phyloP scores from a whole-genome alignment of 805 yeast species.

The Wickerhamomyces queroliae region DNA sequence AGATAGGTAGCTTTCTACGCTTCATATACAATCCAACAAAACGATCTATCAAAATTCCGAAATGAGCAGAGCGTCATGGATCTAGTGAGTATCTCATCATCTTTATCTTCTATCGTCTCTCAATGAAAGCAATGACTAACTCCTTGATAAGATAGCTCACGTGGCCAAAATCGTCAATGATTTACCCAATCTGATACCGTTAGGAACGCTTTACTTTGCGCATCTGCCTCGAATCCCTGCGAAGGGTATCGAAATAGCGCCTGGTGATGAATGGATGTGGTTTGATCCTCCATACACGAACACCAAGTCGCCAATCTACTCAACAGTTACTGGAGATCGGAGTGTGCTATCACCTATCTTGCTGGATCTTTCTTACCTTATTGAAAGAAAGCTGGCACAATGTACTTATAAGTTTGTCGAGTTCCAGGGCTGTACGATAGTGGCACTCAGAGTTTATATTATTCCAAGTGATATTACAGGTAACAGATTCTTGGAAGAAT shows the following conservation, averaged over 20 bases:
- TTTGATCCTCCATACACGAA: conserved; percentile 38
- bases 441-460: conserved; percentile 38
- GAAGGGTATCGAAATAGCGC: conserved; percentile 28
- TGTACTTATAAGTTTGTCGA: conserved; percentile 35
- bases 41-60: neutral
- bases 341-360: conserved; percentile 22
- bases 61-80: no score
- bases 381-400: conserved; percentile 28
- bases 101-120: no score
- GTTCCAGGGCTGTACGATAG: conserved; percentile 10
- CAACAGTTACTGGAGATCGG: conserved; percentile 4
- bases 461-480: conserved; percentile 41
- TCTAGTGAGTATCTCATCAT: no score
- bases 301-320: conserved; percentile 2
- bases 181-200: conserved; percentile 27
- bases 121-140: no score
- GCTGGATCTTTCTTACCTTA: conserved; percentile 36
- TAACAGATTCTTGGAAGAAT: conserved; percentile 25
- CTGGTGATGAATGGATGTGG: conserved; percentile 48
- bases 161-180: conserved; percentile 11
- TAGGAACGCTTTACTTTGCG: conserved; percentile 43
- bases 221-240: conserved; percentile 36
- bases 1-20: no score
- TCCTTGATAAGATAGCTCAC: neutral
- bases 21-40: no score